Evolutionary conservation across 2,329 filamentous ascomycete species (phyloP), one percentile per base, ranked within the genome.

Genomic region (Fusarium sacchari): DNA sequence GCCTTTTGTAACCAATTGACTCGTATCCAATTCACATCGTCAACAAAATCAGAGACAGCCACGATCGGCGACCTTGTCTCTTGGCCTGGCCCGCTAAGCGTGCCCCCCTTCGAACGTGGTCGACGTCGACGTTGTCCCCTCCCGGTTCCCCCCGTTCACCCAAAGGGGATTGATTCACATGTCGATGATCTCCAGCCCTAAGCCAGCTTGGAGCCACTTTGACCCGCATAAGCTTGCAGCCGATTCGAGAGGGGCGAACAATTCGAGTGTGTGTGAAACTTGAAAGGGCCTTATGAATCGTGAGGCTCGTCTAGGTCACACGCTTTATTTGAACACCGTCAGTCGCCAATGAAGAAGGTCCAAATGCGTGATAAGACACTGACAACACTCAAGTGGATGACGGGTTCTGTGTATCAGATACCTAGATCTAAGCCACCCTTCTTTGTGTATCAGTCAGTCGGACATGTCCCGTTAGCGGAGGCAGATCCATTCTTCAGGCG

Each of bases 121-220:
- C 57, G 68, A 72, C 68, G 72, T 65, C 72, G 69, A 71, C 67
- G 46, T 47, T 42, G 24, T 46, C 39, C 49, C 64, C 62, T 76
- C 68, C 75, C 75, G 75, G 76, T 74, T 75, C 73, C 73, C 73
- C 69, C 75, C 63, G 75, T 75, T 42, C 24, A 24, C 44, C 28
- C 30, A 40, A 42, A 59, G 47, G 57, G 57, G 65, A 40, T 64
- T 72, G 73, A 71, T 77, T 77, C 75, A 77, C 75, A 77, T 77
- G 75, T 77, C 65, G 75, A 77, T 76, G 75, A 77, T 77, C 73
- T 77, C 73, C 75, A 77, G 75, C 73, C 75, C 71, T 73, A 77
- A 61, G 46, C 70, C 56, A 60, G 52, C 60, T 65, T 55, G 62
- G 46, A 68, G 57, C 73, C 68, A 67, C 64, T 57, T 61, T 69